Percentiles rank a stretch among this genome's conserved stretches.
Evolutionary conservation across 495 filamentous ascomycete species (phyloP).

Genomic region (Xylaria venustula): DNA sequence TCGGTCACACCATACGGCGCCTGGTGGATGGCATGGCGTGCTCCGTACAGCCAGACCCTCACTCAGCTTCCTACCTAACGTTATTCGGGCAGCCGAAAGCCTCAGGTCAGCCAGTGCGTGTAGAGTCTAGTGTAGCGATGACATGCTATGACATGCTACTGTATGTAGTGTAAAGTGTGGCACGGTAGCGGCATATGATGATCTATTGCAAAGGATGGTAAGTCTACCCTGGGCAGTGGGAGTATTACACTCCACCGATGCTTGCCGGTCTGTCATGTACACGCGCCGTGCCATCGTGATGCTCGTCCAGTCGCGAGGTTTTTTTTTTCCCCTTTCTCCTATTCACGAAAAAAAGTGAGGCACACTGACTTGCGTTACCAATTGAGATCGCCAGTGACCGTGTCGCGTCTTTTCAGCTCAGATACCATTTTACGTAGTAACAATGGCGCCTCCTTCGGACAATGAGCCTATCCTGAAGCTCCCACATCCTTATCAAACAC

Average conservation of each 20-base stretch:
- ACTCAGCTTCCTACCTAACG: not conserved
- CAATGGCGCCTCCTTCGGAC: slow-evolving; percentile 29
- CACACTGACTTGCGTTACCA: not conserved
- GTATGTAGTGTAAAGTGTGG: not conserved
- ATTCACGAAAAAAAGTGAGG: not conserved
- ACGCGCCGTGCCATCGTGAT: not conserved
- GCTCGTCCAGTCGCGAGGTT: not conserved
- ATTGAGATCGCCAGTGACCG: not conserved
- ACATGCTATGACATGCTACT: not conserved
- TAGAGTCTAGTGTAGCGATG: too few relatives aligned
- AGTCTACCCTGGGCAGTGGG: not conserved
- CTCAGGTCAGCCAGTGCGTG: not conserved
- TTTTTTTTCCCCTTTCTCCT: not conserved
- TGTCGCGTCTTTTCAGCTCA: not conserved
- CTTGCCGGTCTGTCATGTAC: not conserved
- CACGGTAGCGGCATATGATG: not conserved
- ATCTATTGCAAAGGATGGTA: not conserved
- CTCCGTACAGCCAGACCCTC: too few relatives aligned
- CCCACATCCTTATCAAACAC: slow-evolving; percentile 45
- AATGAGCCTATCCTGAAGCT: slow-evolving; percentile 44
- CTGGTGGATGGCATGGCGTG: too few relatives aligned
- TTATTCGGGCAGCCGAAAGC: not conserved
- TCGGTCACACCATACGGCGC: not conserved
- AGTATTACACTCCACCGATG: slow-evolving; percentile 4
- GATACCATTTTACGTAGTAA: not conserved